phyloP scores from a whole-genome alignment of 108 stramenopile species.

The Ochromonas danica region DNA sequence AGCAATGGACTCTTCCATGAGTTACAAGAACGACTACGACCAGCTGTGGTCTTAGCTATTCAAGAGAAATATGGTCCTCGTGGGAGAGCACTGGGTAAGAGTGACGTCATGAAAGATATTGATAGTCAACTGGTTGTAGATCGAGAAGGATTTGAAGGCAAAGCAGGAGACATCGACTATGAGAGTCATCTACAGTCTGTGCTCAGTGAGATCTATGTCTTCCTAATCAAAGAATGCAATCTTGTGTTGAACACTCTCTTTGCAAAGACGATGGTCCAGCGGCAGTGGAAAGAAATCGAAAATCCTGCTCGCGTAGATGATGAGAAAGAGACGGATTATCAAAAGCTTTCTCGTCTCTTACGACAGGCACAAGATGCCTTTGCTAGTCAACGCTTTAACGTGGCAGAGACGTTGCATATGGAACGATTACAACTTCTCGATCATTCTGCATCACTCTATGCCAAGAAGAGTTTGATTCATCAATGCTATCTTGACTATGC shows the following conservation, averaged over 20 bases:
- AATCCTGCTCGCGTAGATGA: background rate
- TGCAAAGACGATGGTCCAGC: background rate
- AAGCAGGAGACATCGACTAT: background rate
- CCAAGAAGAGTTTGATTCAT: background rate
- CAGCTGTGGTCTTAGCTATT: background rate
- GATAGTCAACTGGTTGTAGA: background rate
- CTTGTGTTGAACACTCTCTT: conserved; percentile 25
- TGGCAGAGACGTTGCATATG: conserved; percentile 2
- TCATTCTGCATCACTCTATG: background rate
- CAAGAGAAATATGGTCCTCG: background rate
- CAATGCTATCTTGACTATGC: background rate
- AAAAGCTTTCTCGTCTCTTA: background rate
- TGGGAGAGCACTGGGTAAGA: background rate
- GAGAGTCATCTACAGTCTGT: background rate
- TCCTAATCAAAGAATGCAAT: conserved; percentile 34
- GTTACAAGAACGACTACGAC: conserved; percentile 1
- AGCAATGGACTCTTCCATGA: conserved; percentile 11
- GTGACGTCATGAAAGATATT: background rate
- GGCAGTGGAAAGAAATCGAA: conserved; percentile 4
- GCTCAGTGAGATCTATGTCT: conserved; percentile 28
- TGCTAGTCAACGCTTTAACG: background rate
- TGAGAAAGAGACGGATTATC: background rate
- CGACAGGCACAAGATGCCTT: background rate
- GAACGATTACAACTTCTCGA: conserved; percentile 5
- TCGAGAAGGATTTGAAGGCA: background rate